phyloP scores from a whole-genome alignment of 164 flowering plant genomes.

The Magnolia sinica region DNA sequence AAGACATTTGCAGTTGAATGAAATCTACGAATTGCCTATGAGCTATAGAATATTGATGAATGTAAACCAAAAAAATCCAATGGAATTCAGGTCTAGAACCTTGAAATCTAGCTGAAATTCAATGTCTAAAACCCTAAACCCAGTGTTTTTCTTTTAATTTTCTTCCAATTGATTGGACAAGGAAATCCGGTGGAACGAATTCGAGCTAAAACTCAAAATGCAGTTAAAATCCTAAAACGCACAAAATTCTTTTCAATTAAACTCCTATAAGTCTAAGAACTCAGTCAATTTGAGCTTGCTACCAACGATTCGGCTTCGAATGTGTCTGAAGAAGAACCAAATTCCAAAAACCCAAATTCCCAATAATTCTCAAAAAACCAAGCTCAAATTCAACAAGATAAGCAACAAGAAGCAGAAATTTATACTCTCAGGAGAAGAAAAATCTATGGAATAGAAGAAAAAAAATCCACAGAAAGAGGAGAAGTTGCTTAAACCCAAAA shows the following conservation, averaged over 20 bases:
- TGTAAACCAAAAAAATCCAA: background rate
- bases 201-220: too few relatives aligned
- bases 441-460: background rate
- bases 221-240: too few relatives aligned
- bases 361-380: background rate
- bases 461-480: background rate
- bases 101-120: background rate
- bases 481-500: background rate
- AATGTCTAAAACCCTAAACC: background rate
- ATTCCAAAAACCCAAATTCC: background rate
- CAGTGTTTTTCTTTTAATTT: background rate
- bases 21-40: background rate
- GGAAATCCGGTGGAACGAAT: background rate
- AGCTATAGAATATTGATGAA: background rate
- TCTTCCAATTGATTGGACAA: background rate
- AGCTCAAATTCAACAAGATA: background rate
- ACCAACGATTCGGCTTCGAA: background rate
- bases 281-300: too few relatives aligned
- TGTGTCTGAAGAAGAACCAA: background rate
- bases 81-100: background rate
- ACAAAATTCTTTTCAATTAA: too few relatives aligned
- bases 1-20: constrained; percentile 37
- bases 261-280: too few relatives aligned
- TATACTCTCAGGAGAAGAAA: background rate
- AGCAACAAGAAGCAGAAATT: background rate